Evolutionary conservation across 2,329 filamentous ascomycete genomes (phyloP).

Genomic region (Coniochaeta sp.): DNA sequence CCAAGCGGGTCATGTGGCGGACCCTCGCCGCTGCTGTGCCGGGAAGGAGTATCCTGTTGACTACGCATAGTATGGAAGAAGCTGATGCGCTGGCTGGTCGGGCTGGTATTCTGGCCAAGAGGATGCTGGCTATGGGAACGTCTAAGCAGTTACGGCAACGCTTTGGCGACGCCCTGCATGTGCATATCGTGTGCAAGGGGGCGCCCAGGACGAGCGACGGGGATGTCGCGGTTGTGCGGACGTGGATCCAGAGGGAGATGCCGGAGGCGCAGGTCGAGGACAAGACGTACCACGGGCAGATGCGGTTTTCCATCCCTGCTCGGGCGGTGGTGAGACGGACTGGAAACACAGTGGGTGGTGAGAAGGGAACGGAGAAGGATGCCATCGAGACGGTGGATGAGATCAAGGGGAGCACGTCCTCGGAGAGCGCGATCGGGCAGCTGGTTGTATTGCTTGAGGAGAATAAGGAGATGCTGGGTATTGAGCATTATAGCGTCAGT

Average conservation of each 20-base stretch:
- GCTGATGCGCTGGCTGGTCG: constrained; percentile 79
- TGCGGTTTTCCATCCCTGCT: constrained; percentile 69
- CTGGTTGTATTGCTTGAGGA: constrained; percentile 69
- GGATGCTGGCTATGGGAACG: constrained; percentile 79
- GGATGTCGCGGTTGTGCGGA: constrained; percentile 59
- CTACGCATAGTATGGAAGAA: constrained; percentile 94
- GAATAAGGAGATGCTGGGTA: constrained; percentile 57
- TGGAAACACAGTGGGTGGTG: constrained; percentile 3
- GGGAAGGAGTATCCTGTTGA: constrained; percentile 77
- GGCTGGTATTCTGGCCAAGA: constrained; percentile 76
- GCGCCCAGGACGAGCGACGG: constrained; percentile 65
- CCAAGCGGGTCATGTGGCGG: constrained; percentile 89
- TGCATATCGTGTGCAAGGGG: constrained; percentile 69
- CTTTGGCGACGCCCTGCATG: constrained; percentile 72
- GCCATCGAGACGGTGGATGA: constrained; percentile 1
- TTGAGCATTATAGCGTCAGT: constrained; percentile 81
- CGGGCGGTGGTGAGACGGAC: constrained; percentile 10
- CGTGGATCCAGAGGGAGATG: constrained; percentile 58
- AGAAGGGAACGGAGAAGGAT: constrained; percentile 1
- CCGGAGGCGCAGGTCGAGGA: constrained; percentile 61
- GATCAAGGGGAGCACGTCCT: background rate
- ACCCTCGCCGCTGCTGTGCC: constrained; percentile 67
- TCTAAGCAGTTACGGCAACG: constrained; percentile 63
- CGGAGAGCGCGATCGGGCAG: constrained; percentile 48
- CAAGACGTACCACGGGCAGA: constrained; percentile 75